Evolutionary conservation across 345 rosid genomes (phyloP), one percentile per base, ranked within the genome.

Genomic region (Eucalyptus marginata): DNA sequence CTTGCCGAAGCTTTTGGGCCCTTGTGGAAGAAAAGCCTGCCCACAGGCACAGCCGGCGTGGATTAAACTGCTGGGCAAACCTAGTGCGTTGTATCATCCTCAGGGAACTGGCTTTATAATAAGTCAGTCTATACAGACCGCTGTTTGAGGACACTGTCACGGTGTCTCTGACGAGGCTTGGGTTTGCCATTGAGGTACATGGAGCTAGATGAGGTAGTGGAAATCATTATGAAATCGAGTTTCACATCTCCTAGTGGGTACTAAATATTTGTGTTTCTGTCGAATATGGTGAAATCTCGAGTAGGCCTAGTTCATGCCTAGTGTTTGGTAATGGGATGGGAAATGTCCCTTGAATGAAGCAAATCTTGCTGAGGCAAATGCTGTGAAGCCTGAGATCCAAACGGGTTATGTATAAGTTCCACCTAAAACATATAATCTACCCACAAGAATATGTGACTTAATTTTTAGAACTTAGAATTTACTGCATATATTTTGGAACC

Each of bases 321-420:
- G 31, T 1, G 16, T 13, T 27, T 59, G 68, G 68, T 59, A 3
- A 59, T 12, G 66, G 31, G 68, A 59, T 11, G 15, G 31, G 68
- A 59, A 59, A 59, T 59, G 7, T 27, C 31, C 68, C 15, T 12
- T 27, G 16, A 27, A 59, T 12, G 27, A 27, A 59, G 31, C 68
- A 25, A 59, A 27, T 62, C 33, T 3, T 22, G 8, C 4, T 62
- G 4, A 62, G 7, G 68, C 17, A 7, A 62, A 62, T 27, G 68
- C 4, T 6, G 33, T 12, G 31, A 62, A 27, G 68, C 31, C 0
- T 13, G 7, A 27, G 14, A 59, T 59, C 68, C 68, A 6, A 27
- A 52, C 22, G 3, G 4, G 0, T 52, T 18, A 4, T 3, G 1
- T 52, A 18, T 7, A 52, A 52, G 0, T 52, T 52, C 0, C 24